Conservation (phyloP, 306 rosid species). For the Hippophae gyantsensis region DNA sequence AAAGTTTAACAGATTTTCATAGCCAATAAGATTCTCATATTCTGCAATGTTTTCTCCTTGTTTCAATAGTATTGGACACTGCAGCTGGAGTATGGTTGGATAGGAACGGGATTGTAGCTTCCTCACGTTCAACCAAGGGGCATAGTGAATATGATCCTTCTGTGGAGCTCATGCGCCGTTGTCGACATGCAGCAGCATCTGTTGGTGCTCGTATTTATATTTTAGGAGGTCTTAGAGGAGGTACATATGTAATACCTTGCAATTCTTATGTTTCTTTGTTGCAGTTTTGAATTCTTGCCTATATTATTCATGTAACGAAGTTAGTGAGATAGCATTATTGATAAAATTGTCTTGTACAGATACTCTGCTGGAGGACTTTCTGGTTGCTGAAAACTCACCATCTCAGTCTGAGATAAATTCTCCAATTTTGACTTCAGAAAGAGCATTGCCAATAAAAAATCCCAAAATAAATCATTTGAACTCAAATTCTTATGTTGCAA, state of each 20-base stretch:
- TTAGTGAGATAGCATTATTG: neutral
- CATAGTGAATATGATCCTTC: slow-evolving; percentile 60
- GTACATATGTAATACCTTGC: slow-evolving; percentile 18
- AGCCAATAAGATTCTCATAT: neutral
- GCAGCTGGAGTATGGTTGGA: slow-evolving; percentile 99
- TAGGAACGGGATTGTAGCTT: slow-evolving; percentile 82
- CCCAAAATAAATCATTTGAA: slow-evolving; percentile 42
- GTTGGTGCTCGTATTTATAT: slow-evolving; percentile 71
- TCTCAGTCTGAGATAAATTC: slow-evolving; percentile 48
- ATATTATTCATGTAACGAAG: too few relatives aligned
- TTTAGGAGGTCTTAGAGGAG: slow-evolving; percentile 94
- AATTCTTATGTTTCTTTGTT: too few relatives aligned
- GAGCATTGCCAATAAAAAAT: slow-evolving; percentile 46
- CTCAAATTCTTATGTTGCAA: slow-evolving; percentile 23
- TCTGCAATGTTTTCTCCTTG: neutral
- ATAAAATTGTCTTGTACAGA: slow-evolving; percentile 43
- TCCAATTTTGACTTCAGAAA: slow-evolving; percentile 46
- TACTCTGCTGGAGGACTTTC: slow-evolving; percentile 64
- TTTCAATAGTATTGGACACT: slow-evolving; percentile 82
- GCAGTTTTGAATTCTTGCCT: too few relatives aligned
- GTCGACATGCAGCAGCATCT: slow-evolving; percentile 97
- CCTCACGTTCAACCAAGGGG: slow-evolving; percentile 69
- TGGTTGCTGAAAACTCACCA: slow-evolving; percentile 84
- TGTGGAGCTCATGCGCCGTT: slow-evolving; percentile 95
- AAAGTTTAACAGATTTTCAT: too few relatives aligned